These are phyloP conservation scores for Ganoderma resinaceum DNA, from an alignment of 1,284 basidiomycete species.

Conservation along the genomic window DNA sequence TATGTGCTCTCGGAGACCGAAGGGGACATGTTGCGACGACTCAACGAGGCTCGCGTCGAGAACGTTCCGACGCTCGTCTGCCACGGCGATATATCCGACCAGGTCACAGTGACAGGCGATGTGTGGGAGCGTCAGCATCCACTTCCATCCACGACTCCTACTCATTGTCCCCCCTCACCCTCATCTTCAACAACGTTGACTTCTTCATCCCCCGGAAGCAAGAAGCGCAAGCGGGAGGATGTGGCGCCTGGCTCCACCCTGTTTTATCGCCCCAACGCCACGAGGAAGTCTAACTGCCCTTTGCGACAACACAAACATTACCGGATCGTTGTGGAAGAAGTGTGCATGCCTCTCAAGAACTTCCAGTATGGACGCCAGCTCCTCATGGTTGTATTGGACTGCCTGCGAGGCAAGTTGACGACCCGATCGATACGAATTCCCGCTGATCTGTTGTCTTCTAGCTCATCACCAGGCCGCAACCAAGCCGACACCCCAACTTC, in stretches of 20 bases:
- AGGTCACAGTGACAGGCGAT: background rate
- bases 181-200: background rate
- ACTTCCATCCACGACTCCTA: too few species aligned
- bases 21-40: conserved; percentile 1
- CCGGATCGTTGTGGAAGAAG: conserved; percentile 17
- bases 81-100: conserved; percentile 5
- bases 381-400: background rate
- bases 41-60: background rate
- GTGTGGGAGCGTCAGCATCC: background rate
- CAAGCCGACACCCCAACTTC: background rate
- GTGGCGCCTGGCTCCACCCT: background rate
- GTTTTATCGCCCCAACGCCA: background rate
- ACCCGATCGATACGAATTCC: background rate
- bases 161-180: background rate
- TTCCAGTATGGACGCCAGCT: conserved; percentile 5
- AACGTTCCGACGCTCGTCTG: conserved; percentile 10
- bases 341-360: conserved; percentile 2
- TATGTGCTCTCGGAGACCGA: background rate
- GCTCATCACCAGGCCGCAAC: conserved; percentile 16
- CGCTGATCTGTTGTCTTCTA: background rate
- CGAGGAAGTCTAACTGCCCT: background rate
- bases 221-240: background rate
- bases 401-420: background rate
- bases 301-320: conserved; percentile 17
- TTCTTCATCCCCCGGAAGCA: background rate